These are phyloP conservation scores for Leccinum uliginosum DNA, from an alignment of 768 basidiomycete species.

Conservation along the genomic window DNA sequence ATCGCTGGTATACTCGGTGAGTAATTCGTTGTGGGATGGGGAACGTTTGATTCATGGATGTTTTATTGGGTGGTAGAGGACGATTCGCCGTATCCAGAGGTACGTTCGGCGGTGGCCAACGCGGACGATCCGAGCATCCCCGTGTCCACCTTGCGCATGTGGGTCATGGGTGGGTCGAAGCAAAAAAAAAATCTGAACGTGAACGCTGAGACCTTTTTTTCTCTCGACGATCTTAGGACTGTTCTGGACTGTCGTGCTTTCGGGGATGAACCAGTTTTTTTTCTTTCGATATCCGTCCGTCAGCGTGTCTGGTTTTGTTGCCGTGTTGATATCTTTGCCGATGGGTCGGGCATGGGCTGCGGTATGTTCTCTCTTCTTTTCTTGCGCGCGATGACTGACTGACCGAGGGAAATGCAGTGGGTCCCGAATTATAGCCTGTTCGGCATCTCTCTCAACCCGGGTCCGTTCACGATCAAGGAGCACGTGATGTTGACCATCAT, in stretches of 20 bases:
- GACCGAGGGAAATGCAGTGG: constrained; percentile 34
- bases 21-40: not conserved
- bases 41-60: not conserved
- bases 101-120: constrained; percentile 71
- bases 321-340: constrained; percentile 67
- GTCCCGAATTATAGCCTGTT: constrained; percentile 51
- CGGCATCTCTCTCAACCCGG: constrained; percentile 65
- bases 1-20: constrained; percentile 19
- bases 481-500: constrained; percentile 68
- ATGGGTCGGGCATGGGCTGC: constrained; percentile 60
- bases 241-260: constrained; percentile 54
- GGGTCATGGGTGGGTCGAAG: constrained; percentile 43
- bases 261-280: constrained; percentile 79
- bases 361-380: constrained; percentile 10
- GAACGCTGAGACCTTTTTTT: not conserved
- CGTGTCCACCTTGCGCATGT: constrained; percentile 52
- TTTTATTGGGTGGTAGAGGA: constrained; percentile 44
- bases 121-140: constrained; percentile 68
- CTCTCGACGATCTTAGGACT: constrained; percentile 21
- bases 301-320: constrained; percentile 45
- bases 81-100: constrained; percentile 84
- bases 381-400: not conserved
- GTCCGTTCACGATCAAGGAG: constrained; percentile 74
- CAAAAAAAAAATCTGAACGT: too few species aligned
- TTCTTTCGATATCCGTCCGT: constrained; percentile 62